phyloP scores from a whole-genome alignment of 257 asterid genomes.

The Cinchona pubescens region DNA sequence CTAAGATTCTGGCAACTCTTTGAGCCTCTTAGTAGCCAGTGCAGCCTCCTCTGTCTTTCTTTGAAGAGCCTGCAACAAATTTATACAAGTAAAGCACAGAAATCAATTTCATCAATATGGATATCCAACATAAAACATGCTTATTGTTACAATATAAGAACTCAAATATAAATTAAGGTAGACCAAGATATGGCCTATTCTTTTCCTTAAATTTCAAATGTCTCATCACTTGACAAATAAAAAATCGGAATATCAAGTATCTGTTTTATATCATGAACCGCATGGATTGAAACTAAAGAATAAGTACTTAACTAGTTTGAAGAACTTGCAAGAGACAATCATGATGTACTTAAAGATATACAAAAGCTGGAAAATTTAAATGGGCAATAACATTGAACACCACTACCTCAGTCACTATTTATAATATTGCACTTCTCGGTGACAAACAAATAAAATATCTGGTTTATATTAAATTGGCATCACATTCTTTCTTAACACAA shows the following conservation, averaged over 20 bases:
- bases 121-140: background rate
- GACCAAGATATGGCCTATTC: background rate
- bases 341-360: background rate
- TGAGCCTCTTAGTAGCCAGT: conserved; percentile 94
- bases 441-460: too few species aligned
- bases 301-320: background rate
- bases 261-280: background rate
- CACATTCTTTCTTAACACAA: background rate
- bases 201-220: background rate
- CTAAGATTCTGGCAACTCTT: conserved; percentile 97
- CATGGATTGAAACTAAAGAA: background rate
- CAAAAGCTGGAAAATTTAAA: background rate
- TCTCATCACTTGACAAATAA: background rate
- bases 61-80: conserved; percentile 82
- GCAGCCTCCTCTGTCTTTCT: conserved; percentile 99
- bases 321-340: background rate
- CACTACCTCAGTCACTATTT: conserved; percentile 1
- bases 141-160: background rate
- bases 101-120: background rate
- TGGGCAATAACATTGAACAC: background rate
- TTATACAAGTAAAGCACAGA: conserved; percentile 1
- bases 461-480: background rate
- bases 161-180: background rate
- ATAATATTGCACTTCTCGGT: background rate
- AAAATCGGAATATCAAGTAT: background rate